Evolutionary conservation across 2,329 filamentous ascomycete species (phyloP).

Genomic region (Claviceps maximensis): DNA sequence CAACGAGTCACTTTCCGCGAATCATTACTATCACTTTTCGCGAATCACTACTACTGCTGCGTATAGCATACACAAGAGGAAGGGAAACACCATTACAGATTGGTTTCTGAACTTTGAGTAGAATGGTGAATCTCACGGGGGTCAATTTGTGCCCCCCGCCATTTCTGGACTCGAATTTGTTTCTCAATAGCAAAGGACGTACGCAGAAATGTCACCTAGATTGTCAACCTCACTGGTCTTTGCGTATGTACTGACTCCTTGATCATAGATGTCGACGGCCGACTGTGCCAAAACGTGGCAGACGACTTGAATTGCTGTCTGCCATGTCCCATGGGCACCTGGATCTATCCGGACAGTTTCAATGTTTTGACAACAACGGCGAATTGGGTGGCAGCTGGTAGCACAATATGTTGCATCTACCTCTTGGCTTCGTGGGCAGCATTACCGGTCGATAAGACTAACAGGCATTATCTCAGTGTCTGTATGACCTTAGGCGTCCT

Average conservation of each 20-base stretch:
- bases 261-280: slow-evolving; percentile 41
- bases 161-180: slow-evolving; percentile 53
- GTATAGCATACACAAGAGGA: not conserved
- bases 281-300: slow-evolving; percentile 36
- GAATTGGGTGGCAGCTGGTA: slow-evolving; percentile 72
- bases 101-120: slow-evolving; percentile 1
- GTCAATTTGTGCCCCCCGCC: slow-evolving; percentile 47
- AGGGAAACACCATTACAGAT: not conserved
- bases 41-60: not conserved
- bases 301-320: slow-evolving; percentile 60
- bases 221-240: slow-evolving; percentile 5
- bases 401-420: slow-evolving; percentile 59
- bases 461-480: slow-evolving; percentile 85
- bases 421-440: slow-evolving; percentile 67
- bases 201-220: slow-evolving; percentile 10
- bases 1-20: not conserved
- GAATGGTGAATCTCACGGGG: slow-evolving; percentile 25
- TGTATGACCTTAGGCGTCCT: slow-evolving; percentile 65
- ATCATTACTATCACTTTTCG: not conserved
- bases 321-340: slow-evolving; percentile 78
- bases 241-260: not conserved
- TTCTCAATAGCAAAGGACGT: slow-evolving; percentile 53
- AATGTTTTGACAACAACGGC: slow-evolving; percentile 46
- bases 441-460: slow-evolving; percentile 77
- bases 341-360: slow-evolving; percentile 52